Conservation (phyloP, 495 filamentous ascomycete genomes). For the Apodospora peruviana region DNA sequence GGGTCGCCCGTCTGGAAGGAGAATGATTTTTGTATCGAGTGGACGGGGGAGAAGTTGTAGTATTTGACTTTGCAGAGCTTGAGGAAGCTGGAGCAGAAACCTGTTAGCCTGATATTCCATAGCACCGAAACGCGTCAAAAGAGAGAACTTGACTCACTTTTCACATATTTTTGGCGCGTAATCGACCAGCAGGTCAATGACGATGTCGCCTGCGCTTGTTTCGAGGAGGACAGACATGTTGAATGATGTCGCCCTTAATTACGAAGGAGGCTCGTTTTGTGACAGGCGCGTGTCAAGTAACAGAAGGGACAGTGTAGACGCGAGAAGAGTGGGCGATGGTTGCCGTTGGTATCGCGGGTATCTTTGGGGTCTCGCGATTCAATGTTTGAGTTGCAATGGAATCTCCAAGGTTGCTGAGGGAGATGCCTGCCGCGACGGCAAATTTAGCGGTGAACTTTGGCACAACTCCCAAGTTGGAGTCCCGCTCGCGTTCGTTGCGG, state of each 20-base stretch:
- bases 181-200: constrained; percentile 83
- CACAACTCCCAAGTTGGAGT: too few species aligned
- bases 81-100: constrained; percentile 64
- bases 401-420: neutral
- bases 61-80: constrained; percentile 98
- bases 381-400: too few species aligned
- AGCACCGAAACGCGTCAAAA: constrained; percentile 3
- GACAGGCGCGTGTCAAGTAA: neutral
- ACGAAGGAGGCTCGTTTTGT: too few species aligned
- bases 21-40: constrained; percentile 84
- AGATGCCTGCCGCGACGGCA: neutral
- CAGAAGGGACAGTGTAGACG: neutral
- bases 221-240: constrained; percentile 75
- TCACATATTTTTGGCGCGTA: constrained; percentile 84
- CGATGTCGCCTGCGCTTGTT: constrained; percentile 86
- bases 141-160: constrained; percentile 56
- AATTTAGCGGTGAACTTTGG: neutral
- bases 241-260: too few species aligned
- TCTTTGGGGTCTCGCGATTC: too few species aligned
- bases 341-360: too few species aligned
- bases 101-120: constrained; percentile 41
- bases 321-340: neutral
- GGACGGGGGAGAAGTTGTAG: constrained; percentile 91
- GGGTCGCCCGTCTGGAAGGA: constrained; percentile 95
- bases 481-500: too few species aligned